phyloP scores from a whole-genome alignment of 768 basidiomycete species.

The Glaciozyma martinii region DNA sequence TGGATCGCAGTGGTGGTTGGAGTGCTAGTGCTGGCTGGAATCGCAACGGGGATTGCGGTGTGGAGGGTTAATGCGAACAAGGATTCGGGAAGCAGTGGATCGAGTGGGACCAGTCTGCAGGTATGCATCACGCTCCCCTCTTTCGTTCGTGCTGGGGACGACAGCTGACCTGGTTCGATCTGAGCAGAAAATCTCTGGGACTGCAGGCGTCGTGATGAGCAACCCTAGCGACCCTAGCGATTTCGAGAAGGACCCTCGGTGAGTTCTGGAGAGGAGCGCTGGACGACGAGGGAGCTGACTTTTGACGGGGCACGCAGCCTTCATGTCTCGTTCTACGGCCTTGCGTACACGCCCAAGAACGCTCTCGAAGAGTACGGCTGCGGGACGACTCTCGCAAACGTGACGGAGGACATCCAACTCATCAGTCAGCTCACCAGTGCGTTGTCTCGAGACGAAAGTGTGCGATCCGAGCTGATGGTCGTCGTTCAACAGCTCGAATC shows the following conservation, averaged over 20 bases:
- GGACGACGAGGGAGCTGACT: not conserved
- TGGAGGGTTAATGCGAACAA: no score
- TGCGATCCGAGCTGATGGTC: not conserved
- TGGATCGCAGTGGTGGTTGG: no score
- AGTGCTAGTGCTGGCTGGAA: no score
- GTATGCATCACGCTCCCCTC: no score
- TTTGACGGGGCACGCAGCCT: no score
- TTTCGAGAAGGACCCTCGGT: conserved; percentile 17
- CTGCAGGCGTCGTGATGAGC: conserved; percentile 17
- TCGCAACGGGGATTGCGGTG: no score
- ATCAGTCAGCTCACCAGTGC: conserved; percentile 29
- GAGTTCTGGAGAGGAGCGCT: not conserved
- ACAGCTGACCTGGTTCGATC: not conserved
- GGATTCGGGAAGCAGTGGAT: no score
- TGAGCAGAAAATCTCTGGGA: conserved; percentile 1
- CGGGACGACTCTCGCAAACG: conserved; percentile 27
- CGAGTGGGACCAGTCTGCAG: no score
- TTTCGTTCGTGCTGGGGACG: no score
- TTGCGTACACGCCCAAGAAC: no score
- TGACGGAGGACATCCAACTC: conserved; percentile 32
- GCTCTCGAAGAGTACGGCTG: conserved; percentile 14
- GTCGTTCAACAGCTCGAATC: conserved; percentile 14
- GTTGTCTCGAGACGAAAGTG: no score
- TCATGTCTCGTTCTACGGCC: no score
- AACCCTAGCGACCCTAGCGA: conserved; percentile 24